Percentiles rank a stretch among this genome's conserved stretches.
Conservation (phyloP, 306 rosid genomes). For the Acacia confusa region DNA sequence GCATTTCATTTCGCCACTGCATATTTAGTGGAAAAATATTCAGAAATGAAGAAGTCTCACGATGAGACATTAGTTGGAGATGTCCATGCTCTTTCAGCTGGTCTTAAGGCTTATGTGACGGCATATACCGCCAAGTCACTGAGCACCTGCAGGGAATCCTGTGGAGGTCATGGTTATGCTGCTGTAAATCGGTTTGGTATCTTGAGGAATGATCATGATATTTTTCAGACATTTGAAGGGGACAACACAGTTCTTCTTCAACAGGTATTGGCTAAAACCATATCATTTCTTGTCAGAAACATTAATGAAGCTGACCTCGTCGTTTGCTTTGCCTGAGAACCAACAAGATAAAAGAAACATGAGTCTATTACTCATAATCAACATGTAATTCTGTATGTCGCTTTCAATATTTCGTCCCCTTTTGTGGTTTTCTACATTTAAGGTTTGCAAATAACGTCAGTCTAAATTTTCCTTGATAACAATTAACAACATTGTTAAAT, state of each 20-base stretch:
- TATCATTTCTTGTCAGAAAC: constrained; percentile 4
- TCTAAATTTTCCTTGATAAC: not conserved
- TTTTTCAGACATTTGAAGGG: constrained; percentile 98
- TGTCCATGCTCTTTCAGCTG: constrained; percentile 90
- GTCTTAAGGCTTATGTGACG: constrained; percentile 90
- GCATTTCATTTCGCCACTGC: constrained; percentile 83
- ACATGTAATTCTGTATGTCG: not conserved
- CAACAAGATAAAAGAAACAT: not conserved
- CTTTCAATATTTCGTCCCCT: not conserved
- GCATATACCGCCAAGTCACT: constrained; percentile 86
- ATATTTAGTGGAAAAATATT: constrained; percentile 71
- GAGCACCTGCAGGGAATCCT: constrained; percentile 93
- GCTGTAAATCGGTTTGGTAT: constrained; percentile 87
- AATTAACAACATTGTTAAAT: not conserved
- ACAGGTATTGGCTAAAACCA: constrained; percentile 59
- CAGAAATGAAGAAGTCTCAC: constrained; percentile 77
- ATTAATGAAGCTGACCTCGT: constrained; percentile 22
- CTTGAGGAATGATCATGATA: constrained; percentile 95
- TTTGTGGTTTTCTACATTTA: not conserved
- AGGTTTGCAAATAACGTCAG: not conserved
- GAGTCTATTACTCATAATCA: not conserved
- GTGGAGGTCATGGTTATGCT: constrained; percentile 99
- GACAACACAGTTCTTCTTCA: constrained; percentile 98
- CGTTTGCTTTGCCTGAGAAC: not conserved
- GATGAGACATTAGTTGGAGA: constrained; percentile 84